Conservation (phyloP, 2,329 filamentous ascomycete genomes). For the Lasiodiplodia sp. region DNA sequence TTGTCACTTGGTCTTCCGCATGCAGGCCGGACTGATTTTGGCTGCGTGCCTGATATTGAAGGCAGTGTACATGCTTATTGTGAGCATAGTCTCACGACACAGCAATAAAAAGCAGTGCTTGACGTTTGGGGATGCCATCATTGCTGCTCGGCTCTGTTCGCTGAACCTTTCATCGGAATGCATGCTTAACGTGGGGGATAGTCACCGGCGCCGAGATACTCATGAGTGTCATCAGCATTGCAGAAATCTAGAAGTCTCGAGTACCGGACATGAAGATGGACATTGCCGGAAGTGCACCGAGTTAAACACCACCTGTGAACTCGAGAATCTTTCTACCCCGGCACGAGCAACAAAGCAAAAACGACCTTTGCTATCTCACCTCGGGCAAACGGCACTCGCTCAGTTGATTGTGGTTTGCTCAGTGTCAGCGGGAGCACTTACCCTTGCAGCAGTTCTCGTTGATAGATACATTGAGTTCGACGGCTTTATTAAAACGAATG, state of each 20-base stretch:
- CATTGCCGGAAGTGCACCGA: conserved; percentile 43
- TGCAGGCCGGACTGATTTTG: conserved; percentile 36
- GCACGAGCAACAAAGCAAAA: conserved; percentile 42
- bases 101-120: conserved; percentile 39
- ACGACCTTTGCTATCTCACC: conserved; percentile 38
- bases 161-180: conserved; percentile 40
- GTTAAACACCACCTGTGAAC: conserved; percentile 35
- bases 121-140: conserved; percentile 42
- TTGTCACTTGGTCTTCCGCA: conserved; percentile 43
- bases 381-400: conserved; percentile 40
- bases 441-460: background rate
- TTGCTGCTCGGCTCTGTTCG: conserved; percentile 39
- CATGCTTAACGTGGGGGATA: conserved; percentile 41
- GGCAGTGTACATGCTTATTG: conserved; percentile 40
- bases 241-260: conserved; percentile 27
- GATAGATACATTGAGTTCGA: no score
- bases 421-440: background rate
- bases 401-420: conserved; percentile 35
- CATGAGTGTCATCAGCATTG: conserved; percentile 44
- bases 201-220: conserved; percentile 34
- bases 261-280: conserved; percentile 39
- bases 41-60: conserved; percentile 37
- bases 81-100: conserved; percentile 36
- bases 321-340: conserved; percentile 36
- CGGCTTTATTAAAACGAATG: background rate